Base-by-base conservation (phyloP, 225 moss, liverwort and hornwort genomes). In the Asterella californica region DNA sequence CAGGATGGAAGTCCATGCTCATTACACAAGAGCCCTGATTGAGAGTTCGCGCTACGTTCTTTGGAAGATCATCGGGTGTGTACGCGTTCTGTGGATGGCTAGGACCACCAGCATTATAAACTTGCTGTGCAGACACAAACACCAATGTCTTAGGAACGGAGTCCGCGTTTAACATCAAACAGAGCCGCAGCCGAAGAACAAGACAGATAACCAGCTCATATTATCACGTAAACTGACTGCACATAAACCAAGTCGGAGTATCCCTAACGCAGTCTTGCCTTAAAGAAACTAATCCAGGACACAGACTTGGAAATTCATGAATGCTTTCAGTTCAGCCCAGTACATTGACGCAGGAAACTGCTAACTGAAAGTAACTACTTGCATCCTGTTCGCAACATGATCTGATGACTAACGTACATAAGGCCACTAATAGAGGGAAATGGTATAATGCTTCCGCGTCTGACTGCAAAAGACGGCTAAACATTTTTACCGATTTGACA, bases 1-100 rank as follows among this genome's bases (percentile, higher is more conserved):
- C 70, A 21, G 97, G 97, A 77, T 97, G 97, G 66, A 97, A 97
- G 81, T 97, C 97, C 97, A 97, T 97, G 87, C 97, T 97, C 97
- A 97, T 97, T 38, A 97, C 97, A 83, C 97, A 97, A 60, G 97
- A 97, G 46, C 97, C 97, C 81, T 97, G 97, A 66, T 90, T 92
- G 50, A 97, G 90, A 12, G 90, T 86, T 69, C 94, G 89, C 48
- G 92, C 90, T 5, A 97, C 92, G 62, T 42, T 91, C 87, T 97
- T 97, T 0, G 97, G 97, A 76, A 97, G 84, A 80, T 97, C 97
- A 77, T 97, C 97, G 57, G 87, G 85, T 49, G 94, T 91, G 63
- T 89, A 90, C 17, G 87, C 79, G 77, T 87, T 93, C 76, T 89
- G 94, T 48, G 90, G 90, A 83, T 94, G 94, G 80, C 91, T 88